These are phyloP conservation scores for Aureobasidium sp. DNA, from an alignment of 2,329 filamentous ascomycete genomes.

Conservation along the genomic window DNA sequence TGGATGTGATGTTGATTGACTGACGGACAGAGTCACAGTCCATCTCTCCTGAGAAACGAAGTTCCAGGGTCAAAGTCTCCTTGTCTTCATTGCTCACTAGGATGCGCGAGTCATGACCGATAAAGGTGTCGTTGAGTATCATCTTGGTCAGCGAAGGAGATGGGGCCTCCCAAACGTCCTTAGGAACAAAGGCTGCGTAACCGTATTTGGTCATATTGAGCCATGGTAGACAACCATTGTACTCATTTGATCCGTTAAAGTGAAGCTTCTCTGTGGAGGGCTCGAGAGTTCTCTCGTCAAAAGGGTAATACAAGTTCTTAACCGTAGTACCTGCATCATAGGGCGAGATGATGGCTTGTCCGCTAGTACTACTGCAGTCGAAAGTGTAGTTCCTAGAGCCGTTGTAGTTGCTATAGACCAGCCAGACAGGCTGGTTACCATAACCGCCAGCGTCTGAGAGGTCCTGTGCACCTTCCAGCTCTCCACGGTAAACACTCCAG, in stretches of 20 bases:
- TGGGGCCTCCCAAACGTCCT: constrained; percentile 43
- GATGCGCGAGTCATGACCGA: constrained; percentile 53
- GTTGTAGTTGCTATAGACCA: constrained; percentile 47
- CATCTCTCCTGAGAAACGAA: constrained; percentile 57
- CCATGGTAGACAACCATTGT: constrained; percentile 50
- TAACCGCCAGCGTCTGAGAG: constrained; percentile 34
- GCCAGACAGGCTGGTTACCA: constrained; percentile 36
- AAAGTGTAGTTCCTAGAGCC: constrained; percentile 48
- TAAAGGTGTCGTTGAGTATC: constrained; percentile 32
- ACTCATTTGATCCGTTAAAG: constrained; percentile 41
- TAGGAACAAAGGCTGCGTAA: constrained; percentile 54
- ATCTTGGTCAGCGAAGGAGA: constrained; percentile 55
- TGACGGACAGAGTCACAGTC: constrained; percentile 50
- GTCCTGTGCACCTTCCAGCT: constrained; percentile 44
- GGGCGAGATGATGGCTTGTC: constrained; percentile 49
- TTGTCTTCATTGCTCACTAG: constrained; percentile 39
- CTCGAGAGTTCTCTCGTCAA: constrained; percentile 48
- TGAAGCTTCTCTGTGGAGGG: constrained; percentile 40
- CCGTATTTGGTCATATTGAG: constrained; percentile 51
- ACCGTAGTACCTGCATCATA: constrained; percentile 50
- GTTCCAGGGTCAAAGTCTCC: constrained; percentile 44
- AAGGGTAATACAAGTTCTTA: constrained; percentile 57
- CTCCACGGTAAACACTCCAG: constrained; percentile 52
- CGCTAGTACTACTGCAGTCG: constrained; percentile 44
- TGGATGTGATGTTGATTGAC: constrained; percentile 48